These are phyloP conservation scores for Aegilops longissima DNA, from an alignment of 176 grass and related monocot genomes.

Conservation along the genomic window DNA sequence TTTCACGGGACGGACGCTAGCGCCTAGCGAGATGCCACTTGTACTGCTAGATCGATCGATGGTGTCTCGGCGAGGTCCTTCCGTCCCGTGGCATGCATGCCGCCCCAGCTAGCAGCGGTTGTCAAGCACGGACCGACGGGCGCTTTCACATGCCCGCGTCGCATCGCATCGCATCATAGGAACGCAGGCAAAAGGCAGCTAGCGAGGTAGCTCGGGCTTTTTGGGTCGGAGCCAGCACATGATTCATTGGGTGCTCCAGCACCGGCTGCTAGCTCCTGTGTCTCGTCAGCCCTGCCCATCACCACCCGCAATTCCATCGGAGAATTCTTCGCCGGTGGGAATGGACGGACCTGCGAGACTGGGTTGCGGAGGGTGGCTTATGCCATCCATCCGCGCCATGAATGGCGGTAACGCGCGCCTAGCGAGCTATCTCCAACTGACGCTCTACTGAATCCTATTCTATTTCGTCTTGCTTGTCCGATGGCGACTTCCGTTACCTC, in stretches of 20 bases:
- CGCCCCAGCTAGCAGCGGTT: too few species aligned
- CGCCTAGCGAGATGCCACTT: too few species aligned
- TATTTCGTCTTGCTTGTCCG: neutral
- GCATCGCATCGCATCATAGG: neutral
- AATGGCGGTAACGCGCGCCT: neutral
- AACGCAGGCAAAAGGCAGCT: too few species aligned
- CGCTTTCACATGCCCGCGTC: constrained; percentile 19
- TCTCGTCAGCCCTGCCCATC: neutral
- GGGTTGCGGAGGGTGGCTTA: neutral
- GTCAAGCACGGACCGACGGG: too few species aligned
- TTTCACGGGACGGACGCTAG: too few species aligned
- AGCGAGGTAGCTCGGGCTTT: too few species aligned
- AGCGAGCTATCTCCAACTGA: neutral
- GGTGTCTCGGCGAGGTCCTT: too few species aligned
- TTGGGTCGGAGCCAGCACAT: too few species aligned
- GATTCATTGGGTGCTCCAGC: neutral
- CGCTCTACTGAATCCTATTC: too few species aligned
- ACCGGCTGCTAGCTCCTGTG: neutral
- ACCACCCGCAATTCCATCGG: neutral
- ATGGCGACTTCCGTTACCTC: neutral
- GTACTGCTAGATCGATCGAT: too few species aligned
- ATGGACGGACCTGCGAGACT: neutral
- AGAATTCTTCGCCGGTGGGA: neutral
- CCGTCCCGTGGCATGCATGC: too few species aligned
- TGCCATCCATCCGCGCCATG: constrained; percentile 12